A percentile compares a stretch with the other conserved stretches of the same genome.
Conservation (phyloP, 176 grass and related monocot species). For the Calamus simplicifolius region DNA sequence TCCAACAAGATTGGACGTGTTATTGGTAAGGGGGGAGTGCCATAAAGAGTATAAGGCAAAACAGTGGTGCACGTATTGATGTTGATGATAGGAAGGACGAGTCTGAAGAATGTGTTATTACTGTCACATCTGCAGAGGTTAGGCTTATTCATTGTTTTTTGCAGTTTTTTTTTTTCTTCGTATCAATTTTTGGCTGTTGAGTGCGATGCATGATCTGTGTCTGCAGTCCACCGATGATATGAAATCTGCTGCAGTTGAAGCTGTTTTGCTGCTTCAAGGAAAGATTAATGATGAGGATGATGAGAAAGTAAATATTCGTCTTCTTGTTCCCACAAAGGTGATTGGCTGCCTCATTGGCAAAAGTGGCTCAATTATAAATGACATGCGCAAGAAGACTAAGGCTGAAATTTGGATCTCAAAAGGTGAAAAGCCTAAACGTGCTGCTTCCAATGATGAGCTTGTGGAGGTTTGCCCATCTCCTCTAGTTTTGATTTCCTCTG, state of each 20-base stretch:
- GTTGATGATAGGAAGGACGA: constrained; percentile 89
- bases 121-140: constrained; percentile 76
- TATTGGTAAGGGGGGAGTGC: constrained; percentile 88
- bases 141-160: constrained; percentile 8
- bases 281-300: constrained; percentile 73
- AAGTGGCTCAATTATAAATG: constrained; percentile 80
- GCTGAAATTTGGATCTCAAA: constrained; percentile 83
- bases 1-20: constrained; percentile 81
- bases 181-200: constrained; percentile 3
- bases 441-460: constrained; percentile 71
- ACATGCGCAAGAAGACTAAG: constrained; percentile 82
- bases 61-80: constrained; percentile 67
- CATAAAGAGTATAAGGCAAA: constrained; percentile 85
- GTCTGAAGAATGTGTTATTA: constrained; percentile 73
- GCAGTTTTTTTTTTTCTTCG: neutral
- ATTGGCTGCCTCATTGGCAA: constrained; percentile 97
- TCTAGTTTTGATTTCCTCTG: constrained; percentile 2
- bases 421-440: constrained; percentile 64
- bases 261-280: constrained; percentile 81
- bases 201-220: constrained; percentile 8
- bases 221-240: constrained; percentile 74
- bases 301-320: constrained; percentile 49
- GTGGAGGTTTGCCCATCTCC: constrained; percentile 59
- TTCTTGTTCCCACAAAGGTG: constrained; percentile 74
- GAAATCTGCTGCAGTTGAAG: constrained; percentile 88